Evolutionary conservation across 306 rosid species (phyloP).

Genomic region (Rosa rugosa): DNA sequence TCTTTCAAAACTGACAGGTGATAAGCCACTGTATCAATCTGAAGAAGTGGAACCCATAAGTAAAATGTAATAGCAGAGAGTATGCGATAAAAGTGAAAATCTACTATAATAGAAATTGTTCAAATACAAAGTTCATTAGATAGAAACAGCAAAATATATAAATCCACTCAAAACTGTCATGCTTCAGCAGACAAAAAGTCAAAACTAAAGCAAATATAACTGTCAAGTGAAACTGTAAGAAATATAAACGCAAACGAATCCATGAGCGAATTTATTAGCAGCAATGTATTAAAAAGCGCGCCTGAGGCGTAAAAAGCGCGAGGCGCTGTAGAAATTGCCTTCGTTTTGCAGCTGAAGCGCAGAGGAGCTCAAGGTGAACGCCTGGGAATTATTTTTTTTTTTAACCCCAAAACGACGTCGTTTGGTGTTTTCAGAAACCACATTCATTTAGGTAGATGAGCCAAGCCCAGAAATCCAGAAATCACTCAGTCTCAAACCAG

Average conservation of each 20-base stretch:
- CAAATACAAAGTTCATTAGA: background rate
- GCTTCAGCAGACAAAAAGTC: background rate
- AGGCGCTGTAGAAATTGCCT: no score
- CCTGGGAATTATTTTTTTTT: no score
- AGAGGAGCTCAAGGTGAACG: no score
- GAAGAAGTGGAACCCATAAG: conserved; percentile 14
- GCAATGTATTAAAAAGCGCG: no score
- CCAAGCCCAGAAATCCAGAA: no score
- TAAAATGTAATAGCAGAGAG: no score
- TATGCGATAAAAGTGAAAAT: background rate
- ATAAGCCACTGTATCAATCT: conserved; percentile 95
- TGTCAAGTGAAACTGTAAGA: background rate
- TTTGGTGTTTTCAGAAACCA: no score
- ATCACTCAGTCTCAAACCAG: no score
- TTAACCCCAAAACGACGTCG: no score
- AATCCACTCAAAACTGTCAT: background rate
- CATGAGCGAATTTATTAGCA: background rate
- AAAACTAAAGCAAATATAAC: background rate
- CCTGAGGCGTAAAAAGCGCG: no score
- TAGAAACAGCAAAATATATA: background rate
- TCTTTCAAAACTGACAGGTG: conserved; percentile 80
- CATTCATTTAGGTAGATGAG: no score
- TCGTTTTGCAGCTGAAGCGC: no score
- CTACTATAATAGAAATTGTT: background rate
- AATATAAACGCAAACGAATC: background rate